Evolutionary conservation across 305 asterid species (phyloP), one percentile per base, ranked within the genome.

Genomic region (Rubia tinctorum): DNA sequence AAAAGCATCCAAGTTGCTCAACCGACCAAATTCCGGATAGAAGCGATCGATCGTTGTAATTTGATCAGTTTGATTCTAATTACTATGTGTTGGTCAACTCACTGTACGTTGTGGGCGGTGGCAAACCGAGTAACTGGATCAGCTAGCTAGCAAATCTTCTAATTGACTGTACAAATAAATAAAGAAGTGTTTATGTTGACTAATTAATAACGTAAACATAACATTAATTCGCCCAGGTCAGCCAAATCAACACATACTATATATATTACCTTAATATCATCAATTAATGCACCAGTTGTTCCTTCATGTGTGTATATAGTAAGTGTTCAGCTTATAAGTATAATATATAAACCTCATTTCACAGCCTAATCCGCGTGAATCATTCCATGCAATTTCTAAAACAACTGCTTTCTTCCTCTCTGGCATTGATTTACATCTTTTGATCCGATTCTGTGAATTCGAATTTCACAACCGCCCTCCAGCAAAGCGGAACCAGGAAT

Each of bases 361-460:
- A 20, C 63, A 58, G 63, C 63, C 63, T 58, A 20, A 18, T 42
- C 53, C 30, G 18, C 45, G 59, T 18, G 64, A 59, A 23, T 25
- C 8, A 4, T 47, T 7, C 8, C 23, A 6, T 20, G 40, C 8
- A 45, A 45, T 45, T 45, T 7, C 11, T 15, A 4, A 55, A 55
- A 18, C 23, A 43, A 67, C 22, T 20, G 40, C 7, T 25, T 45
- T 8, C 53, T 8, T 47, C 63, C 73, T 47, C 30, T 9, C 73
- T 69, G 73, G 73, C 73, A 49, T 69, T 37, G 40, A 37, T 37
- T 37, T 37, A 37, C 40, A 69, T 69, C 63, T 49, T 69, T 4
- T 10, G 8, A 18, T 66, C 53, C 30, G 18, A 30, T 66, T 40
- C 18, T 9, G 2, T 66, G 18, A 40, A 13, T 62, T 15, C n/a